phyloP scores from a whole-genome alignment of 371 early-diverging fungal species.

The Mortierella polycephala region DNA sequence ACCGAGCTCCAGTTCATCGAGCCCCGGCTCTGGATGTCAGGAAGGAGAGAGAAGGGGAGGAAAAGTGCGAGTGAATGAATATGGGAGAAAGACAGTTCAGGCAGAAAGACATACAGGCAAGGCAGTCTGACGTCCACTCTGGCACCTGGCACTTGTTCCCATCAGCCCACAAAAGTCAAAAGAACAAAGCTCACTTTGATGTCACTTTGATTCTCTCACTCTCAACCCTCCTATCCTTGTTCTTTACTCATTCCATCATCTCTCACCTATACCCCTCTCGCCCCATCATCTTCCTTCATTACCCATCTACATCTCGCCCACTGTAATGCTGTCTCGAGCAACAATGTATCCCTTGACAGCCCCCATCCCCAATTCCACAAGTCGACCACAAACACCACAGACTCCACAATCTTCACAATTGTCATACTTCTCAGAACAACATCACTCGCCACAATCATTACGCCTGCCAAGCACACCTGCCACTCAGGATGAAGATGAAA shows the following conservation, averaged over 20 bases:
- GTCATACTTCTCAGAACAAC: no score
- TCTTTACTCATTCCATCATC: neutral
- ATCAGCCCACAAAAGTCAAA: neutral
- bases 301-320: neutral
- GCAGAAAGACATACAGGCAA: neutral
- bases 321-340: slow-evolving; percentile 18
- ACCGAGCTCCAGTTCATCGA: neutral
- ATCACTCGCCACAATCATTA: no score
- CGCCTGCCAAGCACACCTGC: slow-evolving; percentile 7
- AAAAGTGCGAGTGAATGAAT: neutral
- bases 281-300: slow-evolving; percentile 1
- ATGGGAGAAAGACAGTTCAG: neutral
- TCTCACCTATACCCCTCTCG: neutral
- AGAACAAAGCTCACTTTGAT: neutral
- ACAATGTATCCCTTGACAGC: slow-evolving; percentile 19
- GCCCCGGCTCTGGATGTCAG: neutral
- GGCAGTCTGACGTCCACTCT: neutral
- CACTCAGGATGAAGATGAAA: slow-evolving; percentile 38
- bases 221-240: neutral
- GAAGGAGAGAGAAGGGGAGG: neutral
- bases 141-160: neutral
- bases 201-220: neutral
- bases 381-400: slow-evolving; percentile 40
- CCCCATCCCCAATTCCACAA: slow-evolving; percentile 15
- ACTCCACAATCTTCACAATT: slow-evolving; percentile 3